Percentiles rank a stretch among this genome's conserved stretches.
Evolutionary conservation across 352 stramenopile species (phyloP).

Genomic region (Elongisporangium undulatum): DNA sequence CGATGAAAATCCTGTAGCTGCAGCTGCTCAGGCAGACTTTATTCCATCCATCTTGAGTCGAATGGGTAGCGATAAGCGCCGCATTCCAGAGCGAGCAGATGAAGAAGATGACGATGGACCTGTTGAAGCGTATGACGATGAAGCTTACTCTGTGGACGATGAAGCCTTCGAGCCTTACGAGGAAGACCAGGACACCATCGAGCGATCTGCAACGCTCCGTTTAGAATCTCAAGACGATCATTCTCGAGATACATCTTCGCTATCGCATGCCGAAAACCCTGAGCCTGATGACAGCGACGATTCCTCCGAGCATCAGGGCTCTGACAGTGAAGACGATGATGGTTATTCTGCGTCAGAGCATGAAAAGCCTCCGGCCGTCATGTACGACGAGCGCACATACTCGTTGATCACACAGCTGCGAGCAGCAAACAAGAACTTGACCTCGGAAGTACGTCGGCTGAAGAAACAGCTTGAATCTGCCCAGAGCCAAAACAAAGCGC

Average conservation of each 20-base stretch:
- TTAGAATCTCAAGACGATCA: too few species aligned
- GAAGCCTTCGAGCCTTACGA: constrained; percentile 35
- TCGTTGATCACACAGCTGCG: constrained; percentile 42
- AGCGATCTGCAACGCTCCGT: not conserved
- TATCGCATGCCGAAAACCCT: not conserved
- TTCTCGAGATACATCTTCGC: not conserved
- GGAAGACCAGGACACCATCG: constrained; percentile 7
- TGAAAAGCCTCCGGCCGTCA: constrained; percentile 12
- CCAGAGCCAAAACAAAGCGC: constrained; percentile 48
- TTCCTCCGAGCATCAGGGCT: not conserved
- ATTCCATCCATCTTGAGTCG: not conserved
- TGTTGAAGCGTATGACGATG: constrained; percentile 7
- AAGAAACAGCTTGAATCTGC: constrained; percentile 35
- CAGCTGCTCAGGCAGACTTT: not conserved
- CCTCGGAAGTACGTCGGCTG: constrained; percentile 43
- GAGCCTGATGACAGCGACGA: not conserved
- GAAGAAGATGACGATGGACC: constrained; percentile 14
- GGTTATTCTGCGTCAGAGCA: not conserved
- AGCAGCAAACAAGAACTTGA: constrained; percentile 40
- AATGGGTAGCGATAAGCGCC: not conserved
- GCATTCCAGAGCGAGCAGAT: constrained; percentile 3
- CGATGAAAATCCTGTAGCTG: not conserved
- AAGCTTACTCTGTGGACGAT: constrained; percentile 27
- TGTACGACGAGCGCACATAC: constrained; percentile 59
- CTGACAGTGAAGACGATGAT: constrained; percentile 2